Base-by-base conservation (phyloP, 1,139 yeast genomes). In the Taiozyma sp. region DNA sequence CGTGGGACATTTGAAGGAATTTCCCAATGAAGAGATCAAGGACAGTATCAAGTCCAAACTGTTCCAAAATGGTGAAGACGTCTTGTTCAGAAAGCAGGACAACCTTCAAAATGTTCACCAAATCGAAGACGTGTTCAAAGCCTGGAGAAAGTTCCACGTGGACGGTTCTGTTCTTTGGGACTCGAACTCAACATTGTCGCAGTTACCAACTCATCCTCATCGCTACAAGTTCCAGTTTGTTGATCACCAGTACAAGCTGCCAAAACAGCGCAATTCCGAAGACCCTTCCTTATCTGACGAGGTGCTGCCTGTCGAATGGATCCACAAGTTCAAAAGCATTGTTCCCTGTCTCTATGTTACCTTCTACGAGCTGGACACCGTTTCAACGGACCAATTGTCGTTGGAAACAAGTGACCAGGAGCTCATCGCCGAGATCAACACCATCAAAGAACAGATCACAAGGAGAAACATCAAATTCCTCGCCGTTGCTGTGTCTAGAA, bases 271-370 rank as follows among this genome's bases (percentile, higher is more conserved):
- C 5, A 48, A 24, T 16, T 53, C 50, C 37, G 58, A 45, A 9
- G 52, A 45, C 1, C 47, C 53, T 6, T 43, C 53, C 6, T 59
- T 70, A 48, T 70, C 67, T 48, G 77, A 79, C 1, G 73, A 75
- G 28, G 60, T 78, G 1, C 56, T 79, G 28, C 67, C 76, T 0
- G 56, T 59, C 0, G 67, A 72, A 28, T 81, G 85, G 86, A 53
- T 79, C 11, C 69, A 71, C 40, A 80, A 79, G 59, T 77, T 80
- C 57, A 64, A 68, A 39, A 66, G 70, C 21, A 51, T 67, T 6
- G 47, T 69, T 24, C 85, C 85, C 0, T 57, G 74, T 2, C 70
- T 76, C 0, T 69, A 73, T 46, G 63, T 78, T 4, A 62, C 74
- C 1, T 68, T 78, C 43, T 73, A 74, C 58, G 70, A 72, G 47